phyloP scores from a whole-genome alignment of 2,329 filamentous ascomycete species.

The Penicillium expansum region DNA sequence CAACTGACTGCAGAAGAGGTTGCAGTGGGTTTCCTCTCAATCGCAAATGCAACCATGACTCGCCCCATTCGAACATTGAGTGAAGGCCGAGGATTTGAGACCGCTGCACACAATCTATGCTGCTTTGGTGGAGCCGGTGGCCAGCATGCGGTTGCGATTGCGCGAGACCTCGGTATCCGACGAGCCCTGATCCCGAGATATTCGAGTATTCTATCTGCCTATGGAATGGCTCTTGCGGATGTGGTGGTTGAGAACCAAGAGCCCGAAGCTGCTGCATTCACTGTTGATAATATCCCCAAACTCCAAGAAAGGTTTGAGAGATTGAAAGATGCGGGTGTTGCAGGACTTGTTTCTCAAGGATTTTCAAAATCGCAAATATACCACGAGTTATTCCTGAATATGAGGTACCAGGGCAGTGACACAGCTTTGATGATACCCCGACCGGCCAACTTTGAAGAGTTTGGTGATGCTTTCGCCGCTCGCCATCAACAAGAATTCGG shows the following conservation, averaged over 20 bases:
- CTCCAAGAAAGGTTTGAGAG: no score
- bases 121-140: slow-evolving; percentile 37
- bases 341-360: not conserved
- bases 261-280: not conserved
- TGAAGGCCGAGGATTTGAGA: slow-evolving; percentile 77
- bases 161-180: not conserved
- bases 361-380: not conserved
- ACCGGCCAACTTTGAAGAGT: not conserved
- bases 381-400: not conserved
- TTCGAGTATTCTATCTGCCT: not conserved
- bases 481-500: not conserved
- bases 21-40: slow-evolving; percentile 38
- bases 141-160: slow-evolving; percentile 36
- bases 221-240: not conserved
- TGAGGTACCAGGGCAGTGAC: not conserved
- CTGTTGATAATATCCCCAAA: not conserved
- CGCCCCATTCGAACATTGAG: slow-evolving; percentile 83
- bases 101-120: slow-evolving; percentile 27
- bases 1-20: slow-evolving; percentile 56
- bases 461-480: not conserved
- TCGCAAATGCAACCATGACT: slow-evolving; percentile 42
- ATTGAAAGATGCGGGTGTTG: no score
- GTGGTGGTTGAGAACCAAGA: not conserved
- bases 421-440: not conserved
- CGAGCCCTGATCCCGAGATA: not conserved